These are phyloP conservation scores for Phyllostachys edulis DNA, from an alignment of 176 grass and related monocot species.

Conservation along the genomic window DNA sequence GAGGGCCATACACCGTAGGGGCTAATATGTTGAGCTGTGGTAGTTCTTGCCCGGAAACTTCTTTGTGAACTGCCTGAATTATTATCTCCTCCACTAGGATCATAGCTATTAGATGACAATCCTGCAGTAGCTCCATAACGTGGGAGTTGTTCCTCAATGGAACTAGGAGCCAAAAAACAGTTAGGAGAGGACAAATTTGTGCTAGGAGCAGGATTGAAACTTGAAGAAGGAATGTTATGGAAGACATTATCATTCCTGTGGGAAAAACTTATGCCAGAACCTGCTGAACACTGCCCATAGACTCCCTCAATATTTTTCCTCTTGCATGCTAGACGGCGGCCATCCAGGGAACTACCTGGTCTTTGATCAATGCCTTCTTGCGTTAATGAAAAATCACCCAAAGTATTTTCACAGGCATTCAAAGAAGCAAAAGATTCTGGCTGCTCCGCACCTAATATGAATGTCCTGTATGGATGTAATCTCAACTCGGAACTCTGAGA, in stretches of 20 bases:
- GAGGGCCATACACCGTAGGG: constrained; percentile 47
- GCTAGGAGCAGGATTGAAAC: constrained; percentile 33
- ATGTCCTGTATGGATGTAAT: constrained; percentile 50
- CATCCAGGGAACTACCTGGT: constrained; percentile 57
- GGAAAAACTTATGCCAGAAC: constrained; percentile 48
- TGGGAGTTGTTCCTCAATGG: constrained; percentile 47
- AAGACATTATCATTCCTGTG: constrained; percentile 46
- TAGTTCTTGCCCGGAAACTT: constrained; percentile 64
- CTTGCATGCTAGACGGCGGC: constrained; percentile 63
- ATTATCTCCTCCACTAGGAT: constrained; percentile 21
- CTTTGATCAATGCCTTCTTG: constrained; percentile 49
- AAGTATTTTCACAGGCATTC: constrained; percentile 39
- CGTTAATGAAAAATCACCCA: constrained; percentile 46
- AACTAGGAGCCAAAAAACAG: constrained; percentile 38
- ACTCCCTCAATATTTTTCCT: constrained; percentile 75
- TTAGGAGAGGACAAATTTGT: constrained; percentile 40
- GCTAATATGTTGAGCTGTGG: constrained; percentile 31
- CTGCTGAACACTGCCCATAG: constrained; percentile 50
- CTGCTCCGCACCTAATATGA: constrained; percentile 41
- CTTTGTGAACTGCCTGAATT: constrained; percentile 44
- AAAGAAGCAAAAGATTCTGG: constrained; percentile 41
- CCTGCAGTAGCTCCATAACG: constrained; percentile 31
- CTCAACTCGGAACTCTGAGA: constrained; percentile 36
- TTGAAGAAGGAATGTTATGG: constrained; percentile 47
- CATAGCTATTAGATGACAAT: constrained; percentile 39